These are phyloP conservation scores for Oryza punctata DNA, from an alignment of 176 grass and related monocot genomes.

Conservation along the genomic window DNA sequence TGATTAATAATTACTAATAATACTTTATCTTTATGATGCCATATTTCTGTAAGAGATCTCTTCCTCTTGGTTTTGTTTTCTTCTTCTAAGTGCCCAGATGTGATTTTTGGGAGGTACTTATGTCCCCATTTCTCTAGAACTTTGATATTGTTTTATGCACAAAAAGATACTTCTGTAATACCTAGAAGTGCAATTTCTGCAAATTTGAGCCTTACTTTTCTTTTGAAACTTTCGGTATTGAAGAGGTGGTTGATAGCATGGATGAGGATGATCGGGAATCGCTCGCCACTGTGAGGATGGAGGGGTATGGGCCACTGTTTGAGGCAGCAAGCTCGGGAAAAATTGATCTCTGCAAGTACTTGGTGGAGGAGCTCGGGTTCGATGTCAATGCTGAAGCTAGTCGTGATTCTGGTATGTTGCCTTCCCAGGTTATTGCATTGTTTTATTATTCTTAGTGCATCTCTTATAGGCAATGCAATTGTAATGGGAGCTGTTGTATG, in stretches of 20 bases:
- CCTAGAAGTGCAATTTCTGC: neutral
- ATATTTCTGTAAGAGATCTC: neutral
- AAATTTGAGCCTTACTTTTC: neutral
- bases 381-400: neutral
- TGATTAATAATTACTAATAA: neutral
- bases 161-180: neutral
- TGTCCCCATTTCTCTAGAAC: neutral
- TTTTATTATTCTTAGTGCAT: neutral
- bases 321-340: neutral
- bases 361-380: slow-evolving; percentile 45
- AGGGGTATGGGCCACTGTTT: neutral
- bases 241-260: slow-evolving; percentile 37
- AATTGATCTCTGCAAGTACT: slow-evolving; percentile 39
- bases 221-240: slow-evolving; percentile 14
- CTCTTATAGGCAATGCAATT: neutral
- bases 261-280: slow-evolving; percentile 16
- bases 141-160: neutral
- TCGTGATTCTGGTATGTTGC: neutral
- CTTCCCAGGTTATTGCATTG: neutral
- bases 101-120: neutral
- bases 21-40: neutral
- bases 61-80: too few species aligned
- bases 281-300: slow-evolving; percentile 4
- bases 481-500: neutral
- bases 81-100: neutral